A percentile compares a stretch with the other conserved stretches of the same genome.
Conservation (phyloP, 78 protist species). For the Guillardia theta region DNA sequence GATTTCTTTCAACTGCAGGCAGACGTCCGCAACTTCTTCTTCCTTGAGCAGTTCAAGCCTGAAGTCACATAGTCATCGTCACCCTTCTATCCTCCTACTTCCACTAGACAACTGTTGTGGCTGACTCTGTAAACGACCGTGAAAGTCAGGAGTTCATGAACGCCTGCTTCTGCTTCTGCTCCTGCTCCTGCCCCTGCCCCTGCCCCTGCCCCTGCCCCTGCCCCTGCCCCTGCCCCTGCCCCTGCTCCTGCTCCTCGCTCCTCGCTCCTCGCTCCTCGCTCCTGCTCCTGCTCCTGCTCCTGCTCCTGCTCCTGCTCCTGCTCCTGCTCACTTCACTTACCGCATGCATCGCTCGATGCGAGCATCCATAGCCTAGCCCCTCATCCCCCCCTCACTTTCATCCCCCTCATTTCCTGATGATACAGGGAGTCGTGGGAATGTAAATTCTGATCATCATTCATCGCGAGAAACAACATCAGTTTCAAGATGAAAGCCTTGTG, state of each 20-base stretch:
- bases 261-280: background rate
- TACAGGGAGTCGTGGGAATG: too few species aligned
- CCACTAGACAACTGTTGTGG: too few species aligned
- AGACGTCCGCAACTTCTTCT: background rate
- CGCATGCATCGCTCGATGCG: background rate
- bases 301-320: background rate
- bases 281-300: background rate
- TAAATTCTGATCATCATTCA: too few species aligned
- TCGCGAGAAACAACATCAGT: too few species aligned
- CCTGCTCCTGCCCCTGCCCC: background rate
- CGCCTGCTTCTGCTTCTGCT: background rate
- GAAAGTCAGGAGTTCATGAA: background rate
- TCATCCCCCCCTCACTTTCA: too few species aligned
- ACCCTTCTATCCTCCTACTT: too few species aligned
- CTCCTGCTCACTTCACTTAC: background rate
- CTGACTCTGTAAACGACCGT: background rate
- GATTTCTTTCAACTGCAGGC: constrained; percentile 74
- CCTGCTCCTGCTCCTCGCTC: background rate
- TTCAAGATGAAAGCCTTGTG: too few species aligned
- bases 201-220: background rate
- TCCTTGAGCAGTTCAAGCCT: background rate
- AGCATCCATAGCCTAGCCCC: too few species aligned
- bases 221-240: background rate
- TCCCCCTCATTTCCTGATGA: too few species aligned
- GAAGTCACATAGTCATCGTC: background rate